Conservation (phyloP, 192 early-diverging fungal species). For the Linnemannia elongata region DNA sequence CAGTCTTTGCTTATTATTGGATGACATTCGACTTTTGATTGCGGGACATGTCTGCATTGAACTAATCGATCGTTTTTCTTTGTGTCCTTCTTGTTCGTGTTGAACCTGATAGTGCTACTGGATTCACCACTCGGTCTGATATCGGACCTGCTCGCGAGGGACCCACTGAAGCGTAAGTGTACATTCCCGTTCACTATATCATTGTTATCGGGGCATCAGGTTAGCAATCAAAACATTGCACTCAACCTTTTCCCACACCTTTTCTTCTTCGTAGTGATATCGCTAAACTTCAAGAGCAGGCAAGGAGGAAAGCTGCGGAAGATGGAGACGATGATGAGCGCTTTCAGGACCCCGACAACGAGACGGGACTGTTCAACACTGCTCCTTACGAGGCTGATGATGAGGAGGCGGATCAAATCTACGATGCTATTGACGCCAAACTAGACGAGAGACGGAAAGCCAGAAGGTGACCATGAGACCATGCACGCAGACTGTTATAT, state of each 20-base stretch:
- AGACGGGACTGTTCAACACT: slow-evolving; percentile 89
- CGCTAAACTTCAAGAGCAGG: slow-evolving; percentile 56
- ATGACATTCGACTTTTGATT: not conserved
- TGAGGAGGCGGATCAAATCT: slow-evolving; percentile 96
- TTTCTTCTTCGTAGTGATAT: slow-evolving; percentile 32
- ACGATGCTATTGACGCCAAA: slow-evolving; percentile 87
- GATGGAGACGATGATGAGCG: slow-evolving; percentile 79
- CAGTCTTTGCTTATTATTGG: not conserved
- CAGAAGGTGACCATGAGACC: slow-evolving; percentile 52
- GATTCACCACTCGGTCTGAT: slow-evolving; percentile 98
- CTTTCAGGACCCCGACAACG: slow-evolving; percentile 94
- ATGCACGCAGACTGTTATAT: not conserved
- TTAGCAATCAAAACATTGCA: not conserved
- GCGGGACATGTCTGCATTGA: not conserved
- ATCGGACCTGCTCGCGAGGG: slow-evolving; percentile 95
- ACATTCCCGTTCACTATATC: not conserved
- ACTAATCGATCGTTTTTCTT: not conserved
- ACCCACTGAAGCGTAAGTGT: slow-evolving; percentile 60
- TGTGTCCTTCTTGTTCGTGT: not conserved
- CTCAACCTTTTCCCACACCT: too few relatives aligned
- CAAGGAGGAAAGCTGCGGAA: slow-evolving; percentile 62
- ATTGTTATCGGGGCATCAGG: not conserved
- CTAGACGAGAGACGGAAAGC: slow-evolving; percentile 90
- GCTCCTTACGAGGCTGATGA: slow-evolving; percentile 96
- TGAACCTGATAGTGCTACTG: slow-evolving; percentile 76